phyloP scores from a whole-genome alignment of 2,329 filamentous ascomycete genomes.

The Drechslerella stenobrocha region DNA sequence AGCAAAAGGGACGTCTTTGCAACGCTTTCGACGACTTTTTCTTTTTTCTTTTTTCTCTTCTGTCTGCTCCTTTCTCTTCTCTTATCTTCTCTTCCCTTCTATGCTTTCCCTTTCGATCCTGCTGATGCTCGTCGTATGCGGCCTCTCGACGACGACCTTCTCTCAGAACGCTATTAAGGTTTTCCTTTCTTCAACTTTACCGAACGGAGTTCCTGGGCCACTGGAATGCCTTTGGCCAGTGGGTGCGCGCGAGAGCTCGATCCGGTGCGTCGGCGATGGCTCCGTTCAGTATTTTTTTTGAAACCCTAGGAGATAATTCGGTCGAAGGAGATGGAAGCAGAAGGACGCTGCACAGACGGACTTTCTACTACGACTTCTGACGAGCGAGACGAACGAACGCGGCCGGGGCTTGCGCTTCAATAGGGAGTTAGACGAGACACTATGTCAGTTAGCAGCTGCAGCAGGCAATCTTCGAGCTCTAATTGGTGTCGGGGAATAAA shows the following conservation, averaged over 20 bases:
- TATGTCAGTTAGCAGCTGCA: conserved; percentile 44
- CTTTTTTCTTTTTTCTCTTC: conserved; percentile 17
- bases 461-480: conserved; percentile 38
- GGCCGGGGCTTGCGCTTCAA: conserved; percentile 31
- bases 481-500: conserved; percentile 47
- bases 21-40: not conserved
- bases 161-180: conserved; percentile 42
- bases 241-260: conserved; percentile 10
- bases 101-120: not conserved
- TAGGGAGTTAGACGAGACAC: conserved; percentile 37
- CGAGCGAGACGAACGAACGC: conserved; percentile 34
- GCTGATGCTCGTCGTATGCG: conserved; percentile 28
- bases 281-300: conserved; percentile 25
- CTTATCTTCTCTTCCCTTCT: not conserved
- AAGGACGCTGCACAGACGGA: conserved; percentile 15
- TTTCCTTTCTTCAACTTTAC: conserved; percentile 49
- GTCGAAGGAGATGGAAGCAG: conserved; percentile 9
- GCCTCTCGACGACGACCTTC: conserved; percentile 45
- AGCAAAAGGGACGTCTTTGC: not conserved
- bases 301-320: not conserved
- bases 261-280: conserved; percentile 5
- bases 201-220: conserved; percentile 45
- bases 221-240: conserved; percentile 12
- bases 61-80: conserved; percentile 5
- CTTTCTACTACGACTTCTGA: conserved; percentile 36